A percentile compares a stretch with the other conserved stretches of the same genome.
These are phyloP conservation scores for Penicillium pulvis DNA, from an alignment of 495 filamentous ascomycete genomes.

Conservation along the genomic window DNA sequence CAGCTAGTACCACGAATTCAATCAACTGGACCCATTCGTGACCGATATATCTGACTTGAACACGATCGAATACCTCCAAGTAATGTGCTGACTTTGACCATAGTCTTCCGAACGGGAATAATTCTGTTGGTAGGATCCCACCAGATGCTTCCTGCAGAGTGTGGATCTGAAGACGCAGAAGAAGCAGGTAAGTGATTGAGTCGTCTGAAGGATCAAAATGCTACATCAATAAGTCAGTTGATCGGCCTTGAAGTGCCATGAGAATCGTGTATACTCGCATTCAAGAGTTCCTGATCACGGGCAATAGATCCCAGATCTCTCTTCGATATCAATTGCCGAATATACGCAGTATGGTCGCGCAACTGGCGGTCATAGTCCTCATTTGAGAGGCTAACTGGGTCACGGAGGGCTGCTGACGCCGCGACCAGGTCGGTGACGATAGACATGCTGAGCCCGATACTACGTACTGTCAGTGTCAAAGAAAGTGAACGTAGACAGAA, in stretches of 20 bases:
- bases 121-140: constrained; percentile 22
- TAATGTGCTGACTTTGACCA: constrained; percentile 54
- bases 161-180: constrained; percentile 39
- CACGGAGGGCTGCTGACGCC: neutral
- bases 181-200: constrained; percentile 44
- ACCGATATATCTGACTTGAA: constrained; percentile 62
- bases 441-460: constrained; percentile 1
- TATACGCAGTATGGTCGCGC: constrained; percentile 28
- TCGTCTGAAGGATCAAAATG: constrained; percentile 45
- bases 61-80: constrained; percentile 54
- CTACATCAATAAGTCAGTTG: constrained; percentile 23
- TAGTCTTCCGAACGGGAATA: constrained; percentile 38
- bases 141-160: constrained; percentile 25
- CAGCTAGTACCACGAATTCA: constrained; percentile 45
- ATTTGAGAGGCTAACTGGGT: constrained; percentile 5
- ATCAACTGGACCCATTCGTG: constrained; percentile 54
- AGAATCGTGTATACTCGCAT: constrained; percentile 28
- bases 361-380: constrained; percentile 36
- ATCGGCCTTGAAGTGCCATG: neutral
- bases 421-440: neutral
- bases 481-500: neutral
- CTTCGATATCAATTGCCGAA: constrained; percentile 23
- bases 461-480: neutral
- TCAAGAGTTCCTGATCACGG: constrained; percentile 24
- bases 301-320: constrained; percentile 19